These are phyloP conservation scores for Ocimum tenuiflorum DNA, from an alignment of 257 asterid genomes.

Conservation along the genomic window DNA sequence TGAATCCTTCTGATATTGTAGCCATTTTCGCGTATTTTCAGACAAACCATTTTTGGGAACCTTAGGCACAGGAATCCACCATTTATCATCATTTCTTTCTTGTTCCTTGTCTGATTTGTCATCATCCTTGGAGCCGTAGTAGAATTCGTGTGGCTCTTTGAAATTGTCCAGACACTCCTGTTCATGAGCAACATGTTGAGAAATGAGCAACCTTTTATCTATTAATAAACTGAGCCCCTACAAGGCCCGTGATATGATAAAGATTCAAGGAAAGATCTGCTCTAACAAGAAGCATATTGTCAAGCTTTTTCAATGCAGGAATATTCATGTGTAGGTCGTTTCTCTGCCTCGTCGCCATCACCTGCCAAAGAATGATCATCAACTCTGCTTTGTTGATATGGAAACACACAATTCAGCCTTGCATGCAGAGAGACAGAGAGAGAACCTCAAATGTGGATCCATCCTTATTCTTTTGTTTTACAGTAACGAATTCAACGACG, in stretches of 20 bases:
- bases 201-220: too few relatives aligned
- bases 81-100: constrained; percentile 39
- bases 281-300: constrained; percentile 49
- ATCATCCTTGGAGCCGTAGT: constrained; percentile 37
- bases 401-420: background rate
- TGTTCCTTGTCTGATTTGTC: constrained; percentile 21
- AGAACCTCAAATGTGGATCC: constrained; percentile 56
- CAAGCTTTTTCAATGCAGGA: constrained; percentile 54
- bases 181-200: background rate
- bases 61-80: constrained; percentile 65
- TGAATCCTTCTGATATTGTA: constrained; percentile 54
- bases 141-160: constrained; percentile 50
- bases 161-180: constrained; percentile 57
- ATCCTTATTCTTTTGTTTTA: constrained; percentile 50
- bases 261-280: background rate
- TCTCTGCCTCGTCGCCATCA: constrained; percentile 55
- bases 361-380: too few relatives aligned
- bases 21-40: constrained; percentile 40
- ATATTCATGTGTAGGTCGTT: constrained; percentile 53
- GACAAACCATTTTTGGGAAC: constrained; percentile 50
- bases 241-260: too few relatives aligned
- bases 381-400: too few relatives aligned
- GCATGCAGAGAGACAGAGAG: background rate
- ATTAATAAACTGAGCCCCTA: too few relatives aligned
- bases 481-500: constrained; percentile 48